Percentiles rank a stretch among this genome's conserved stretches.
Conservation (phyloP, 805 yeast genomes). For the Metschnikowia gelsemii region DNA sequence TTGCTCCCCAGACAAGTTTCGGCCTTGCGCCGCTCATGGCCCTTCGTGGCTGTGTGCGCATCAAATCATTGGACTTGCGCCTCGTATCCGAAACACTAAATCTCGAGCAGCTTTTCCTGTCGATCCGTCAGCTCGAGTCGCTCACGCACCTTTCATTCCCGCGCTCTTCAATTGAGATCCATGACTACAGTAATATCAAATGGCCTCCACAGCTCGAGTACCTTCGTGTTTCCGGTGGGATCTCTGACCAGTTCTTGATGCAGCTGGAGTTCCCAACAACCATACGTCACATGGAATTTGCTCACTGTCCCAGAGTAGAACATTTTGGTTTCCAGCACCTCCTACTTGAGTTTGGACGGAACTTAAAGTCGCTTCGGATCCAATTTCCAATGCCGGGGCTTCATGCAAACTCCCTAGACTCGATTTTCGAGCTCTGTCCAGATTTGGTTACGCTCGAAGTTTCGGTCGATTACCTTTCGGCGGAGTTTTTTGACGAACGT, state of each 20-base stretch:
- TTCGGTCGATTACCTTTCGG: slow-evolving; percentile 75
- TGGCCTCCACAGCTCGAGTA: slow-evolving; percentile 84
- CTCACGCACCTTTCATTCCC: slow-evolving; percentile 84
- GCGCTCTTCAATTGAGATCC: slow-evolving; percentile 75
- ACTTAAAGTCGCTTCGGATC: slow-evolving; percentile 60
- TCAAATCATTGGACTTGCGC: slow-evolving; percentile 71
- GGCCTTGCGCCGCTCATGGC: slow-evolving; percentile 89
- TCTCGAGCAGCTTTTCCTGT: slow-evolving; percentile 70
- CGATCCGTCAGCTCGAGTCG: slow-evolving; percentile 60
- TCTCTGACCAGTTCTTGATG: slow-evolving; percentile 73
- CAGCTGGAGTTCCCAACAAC: slow-evolving; percentile 71
- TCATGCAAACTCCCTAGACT: slow-evolving; percentile 66
- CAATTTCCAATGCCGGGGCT: slow-evolving; percentile 89
- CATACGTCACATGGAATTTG: slow-evolving; percentile 69
- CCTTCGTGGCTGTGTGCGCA: slow-evolving; percentile 62
- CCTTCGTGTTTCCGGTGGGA: slow-evolving; percentile 83
- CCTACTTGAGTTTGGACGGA: slow-evolving; percentile 62
- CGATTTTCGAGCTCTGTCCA: slow-evolving; percentile 74
- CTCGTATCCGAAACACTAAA: slow-evolving; percentile 90
- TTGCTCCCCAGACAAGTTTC: slow-evolving; percentile 94
- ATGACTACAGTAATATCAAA: slow-evolving; percentile 46
- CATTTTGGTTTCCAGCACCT: slow-evolving; percentile 64
- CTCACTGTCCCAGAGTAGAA: slow-evolving; percentile 81
- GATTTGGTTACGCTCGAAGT: slow-evolving; percentile 60
- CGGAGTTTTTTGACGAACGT: slow-evolving; percentile 37